Base-by-base conservation (phyloP, 495 filamentous ascomycete genomes). In the Hypomontagnella submonticulosa region DNA sequence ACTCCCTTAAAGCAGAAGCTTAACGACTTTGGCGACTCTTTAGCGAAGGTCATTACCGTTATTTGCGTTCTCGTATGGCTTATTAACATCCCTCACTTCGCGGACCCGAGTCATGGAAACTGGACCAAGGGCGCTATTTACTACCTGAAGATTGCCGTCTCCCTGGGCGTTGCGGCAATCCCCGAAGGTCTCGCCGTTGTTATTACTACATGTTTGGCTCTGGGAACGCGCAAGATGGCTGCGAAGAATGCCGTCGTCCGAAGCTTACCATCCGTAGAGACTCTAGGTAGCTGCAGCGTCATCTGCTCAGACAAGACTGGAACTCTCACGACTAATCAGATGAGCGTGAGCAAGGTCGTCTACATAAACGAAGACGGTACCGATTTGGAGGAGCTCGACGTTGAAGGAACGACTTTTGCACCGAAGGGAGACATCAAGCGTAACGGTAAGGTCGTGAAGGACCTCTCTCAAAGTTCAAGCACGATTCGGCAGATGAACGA, bases 291-390 rank as follows among this genome's bases (percentile, higher is more conserved):
- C 84, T 99, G 96, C 83, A 98, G 95, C 72, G 93, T 99, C 54
- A 97, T 99, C 73, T 99, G 96, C 80, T 99, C 96, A n/a, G 96
- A 99, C 80, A 99, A 99, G 83, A 99, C 96, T 1, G 96, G 96
- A 63, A 99, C 96, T 18, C 79, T 99, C 73, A 99, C 96, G 20
- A 99, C 96, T 34, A 99, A 98, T 79, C 93, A 99, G 78, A 99
- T 99, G 96, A 97, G 95, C 71, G 96, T 97, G 52, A 94, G 87
- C 74, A 97, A 93, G 78, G 82, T 97, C 38, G 90, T 97, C 27
- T 91, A 91, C 73, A 80, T 99, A 69, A 88, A 83, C 66, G 83
- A 87, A 59, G 79, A 85, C 50, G 93, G 92, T 36, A 83, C 81
- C 47, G 88, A 86, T 40, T 77, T 99, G 12, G 92, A 96, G 69